A percentile compares a stretch with the other conserved stretches of the same genome.
phyloP scores from a whole-genome alignment of 2,329 filamentous ascomycete species.

The Esteya vermicola region DNA sequence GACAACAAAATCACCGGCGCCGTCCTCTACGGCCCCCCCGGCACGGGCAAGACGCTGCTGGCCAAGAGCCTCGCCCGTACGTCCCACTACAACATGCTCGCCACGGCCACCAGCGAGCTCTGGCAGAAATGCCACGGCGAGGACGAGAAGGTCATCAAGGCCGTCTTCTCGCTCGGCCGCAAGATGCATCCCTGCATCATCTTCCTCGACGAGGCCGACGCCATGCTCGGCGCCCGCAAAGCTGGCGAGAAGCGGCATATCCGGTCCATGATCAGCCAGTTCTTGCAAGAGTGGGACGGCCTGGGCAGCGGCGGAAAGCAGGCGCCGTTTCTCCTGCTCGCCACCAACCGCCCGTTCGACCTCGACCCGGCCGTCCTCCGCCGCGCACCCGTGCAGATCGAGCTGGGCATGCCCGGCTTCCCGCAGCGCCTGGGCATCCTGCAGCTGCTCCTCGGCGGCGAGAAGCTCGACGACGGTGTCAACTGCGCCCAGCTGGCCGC shows the following conservation, averaged over 20 bases:
- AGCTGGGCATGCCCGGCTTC: slow-evolving; percentile 31
- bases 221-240: slow-evolving; percentile 5
- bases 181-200: slow-evolving; percentile 16
- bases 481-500: slow-evolving; percentile 25
- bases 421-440: slow-evolving; percentile 30
- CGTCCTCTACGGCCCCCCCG: slow-evolving; percentile 16
- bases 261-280: slow-evolving; percentile 12
- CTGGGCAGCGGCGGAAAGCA: slow-evolving; percentile 2
- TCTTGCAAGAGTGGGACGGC: slow-evolving; percentile 16
- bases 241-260: not conserved
- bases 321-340: slow-evolving; percentile 14
- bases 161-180: slow-evolving; percentile 13
- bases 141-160: slow-evolving; percentile 15
- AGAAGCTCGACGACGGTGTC: slow-evolving; percentile 22
- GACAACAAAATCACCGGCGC: slow-evolving; percentile 10
- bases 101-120: slow-evolving; percentile 9
- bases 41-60: slow-evolving; percentile 16
- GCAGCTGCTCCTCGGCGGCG: slow-evolving; percentile 31
- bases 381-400: slow-evolving; percentile 30
- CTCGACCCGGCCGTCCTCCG: slow-evolving; percentile 31
- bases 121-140: slow-evolving; percentile 11
- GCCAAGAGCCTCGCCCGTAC: slow-evolving; percentile 12
- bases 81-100: slow-evolving; percentile 12
- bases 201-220: slow-evolving; percentile 17
- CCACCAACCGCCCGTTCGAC: slow-evolving; percentile 17